Evolutionary conservation across 345 rosid species (phyloP).

Genomic region (Eucalyptus rudis): DNA sequence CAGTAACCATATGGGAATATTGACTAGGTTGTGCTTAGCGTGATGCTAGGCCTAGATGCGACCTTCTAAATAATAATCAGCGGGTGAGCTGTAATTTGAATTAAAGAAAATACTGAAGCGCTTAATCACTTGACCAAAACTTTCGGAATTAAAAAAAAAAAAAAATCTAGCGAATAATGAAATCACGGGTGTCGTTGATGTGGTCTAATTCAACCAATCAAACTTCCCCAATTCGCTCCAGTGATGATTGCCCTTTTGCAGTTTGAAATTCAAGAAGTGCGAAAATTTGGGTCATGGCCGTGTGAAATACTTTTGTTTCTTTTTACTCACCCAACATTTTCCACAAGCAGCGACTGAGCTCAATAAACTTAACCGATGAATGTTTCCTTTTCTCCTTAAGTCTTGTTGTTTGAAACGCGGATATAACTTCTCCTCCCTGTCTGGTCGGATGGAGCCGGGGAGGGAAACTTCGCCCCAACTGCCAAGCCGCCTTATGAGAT

Average conservation of each 20-base stretch:
- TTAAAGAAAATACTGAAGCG: neutral
- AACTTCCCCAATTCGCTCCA: neutral
- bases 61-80: neutral
- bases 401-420: neutral
- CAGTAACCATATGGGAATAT: neutral
- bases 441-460: neutral
- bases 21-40: neutral
- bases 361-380: neutral
- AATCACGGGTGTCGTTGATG: neutral
- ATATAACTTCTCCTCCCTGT: neutral
- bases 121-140: neutral
- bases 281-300: neutral
- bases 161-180: neutral
- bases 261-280: neutral
- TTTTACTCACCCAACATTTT: neutral
- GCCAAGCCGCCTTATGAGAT: neutral
- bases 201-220: neutral
- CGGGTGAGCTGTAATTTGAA: neutral
- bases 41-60: neutral
- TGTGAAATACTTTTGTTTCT: neutral
- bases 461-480: neutral
- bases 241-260: neutral
- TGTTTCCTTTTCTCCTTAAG: neutral
- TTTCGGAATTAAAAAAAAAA: neutral
- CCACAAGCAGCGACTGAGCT: neutral